Evolutionary conservation across 805 yeast genomes (phyloP).

Genomic region (Yamadazyma tumulicola): DNA sequence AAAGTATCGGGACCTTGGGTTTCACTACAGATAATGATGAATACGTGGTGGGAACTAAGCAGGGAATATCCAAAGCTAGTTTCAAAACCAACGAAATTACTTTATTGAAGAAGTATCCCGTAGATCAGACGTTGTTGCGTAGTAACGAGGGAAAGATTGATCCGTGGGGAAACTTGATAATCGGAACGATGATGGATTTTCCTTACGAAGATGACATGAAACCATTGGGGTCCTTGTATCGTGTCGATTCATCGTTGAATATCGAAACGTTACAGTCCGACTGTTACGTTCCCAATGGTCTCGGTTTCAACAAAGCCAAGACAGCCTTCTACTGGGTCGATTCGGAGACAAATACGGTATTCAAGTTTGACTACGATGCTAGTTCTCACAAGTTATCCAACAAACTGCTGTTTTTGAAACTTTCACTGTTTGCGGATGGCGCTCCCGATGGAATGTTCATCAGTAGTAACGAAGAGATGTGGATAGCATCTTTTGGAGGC

Average conservation of each 20-base stretch:
- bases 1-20: constrained; percentile 68
- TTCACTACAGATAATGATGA: constrained; percentile 55
- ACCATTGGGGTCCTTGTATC: constrained; percentile 50
- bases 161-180: constrained; percentile 71
- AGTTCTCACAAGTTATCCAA: constrained; percentile 25
- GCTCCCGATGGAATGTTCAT: constrained; percentile 83
- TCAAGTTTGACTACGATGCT: constrained; percentile 37
- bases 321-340: constrained; percentile 39
- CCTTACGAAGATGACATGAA: constrained; percentile 12
- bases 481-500: constrained; percentile 66
- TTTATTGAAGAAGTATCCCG: constrained; percentile 41
- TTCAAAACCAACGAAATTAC: constrained; percentile 31
- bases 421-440: background rate
- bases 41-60: constrained; percentile 58
- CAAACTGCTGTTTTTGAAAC: constrained; percentile 19
- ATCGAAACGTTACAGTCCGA: constrained; percentile 29
- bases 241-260: constrained; percentile 29
- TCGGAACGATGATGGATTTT: constrained; percentile 76
- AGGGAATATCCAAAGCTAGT: constrained; percentile 59
- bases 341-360: constrained; percentile 30
- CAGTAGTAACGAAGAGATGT: constrained; percentile 52
- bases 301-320: constrained; percentile 30
- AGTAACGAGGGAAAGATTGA: constrained; percentile 85
- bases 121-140: constrained; percentile 21
- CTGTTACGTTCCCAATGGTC: constrained; percentile 67